Percentiles rank a stretch among this genome's conserved stretches.
phyloP scores from a whole-genome alignment of 2,329 filamentous ascomycete genomes.

The Sporothrix schenckii region DNA sequence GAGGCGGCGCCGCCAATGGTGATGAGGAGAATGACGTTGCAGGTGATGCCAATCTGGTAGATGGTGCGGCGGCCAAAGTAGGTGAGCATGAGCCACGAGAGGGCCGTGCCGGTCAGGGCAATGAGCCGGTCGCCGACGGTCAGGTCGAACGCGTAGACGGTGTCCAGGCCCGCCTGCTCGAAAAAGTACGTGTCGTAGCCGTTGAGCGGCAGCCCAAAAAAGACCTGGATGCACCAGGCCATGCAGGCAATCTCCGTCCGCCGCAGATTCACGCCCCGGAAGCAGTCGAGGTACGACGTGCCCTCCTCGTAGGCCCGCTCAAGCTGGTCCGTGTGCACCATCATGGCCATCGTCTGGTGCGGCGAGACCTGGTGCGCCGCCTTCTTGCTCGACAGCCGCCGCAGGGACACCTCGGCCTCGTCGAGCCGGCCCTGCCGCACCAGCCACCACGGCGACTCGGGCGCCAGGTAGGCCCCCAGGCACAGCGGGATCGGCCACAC shows the following conservation, averaged over 20 bases:
- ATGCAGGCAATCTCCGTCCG: conserved; percentile 56
- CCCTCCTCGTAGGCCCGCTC: conserved; percentile 56
- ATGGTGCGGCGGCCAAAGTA: conserved; percentile 19
- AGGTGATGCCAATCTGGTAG: conserved; percentile 11
- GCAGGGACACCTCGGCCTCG: conserved; percentile 48
- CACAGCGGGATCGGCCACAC: conserved; percentile 47
- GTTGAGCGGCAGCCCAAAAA: conserved; percentile 3
- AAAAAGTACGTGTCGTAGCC: conserved; percentile 31
- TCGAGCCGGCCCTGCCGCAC: conserved; percentile 47
- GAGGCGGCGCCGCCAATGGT: conserved; percentile 10
- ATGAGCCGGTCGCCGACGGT: conserved; percentile 26
- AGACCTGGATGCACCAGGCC: conserved; percentile 24
- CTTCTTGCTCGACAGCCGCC: conserved; percentile 41
- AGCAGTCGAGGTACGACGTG: conserved; percentile 55
- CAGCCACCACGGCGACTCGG: conserved; percentile 47
- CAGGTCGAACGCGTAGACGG: conserved; percentile 12
- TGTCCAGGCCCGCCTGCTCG: conserved; percentile 25
- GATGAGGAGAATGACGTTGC: neutral
- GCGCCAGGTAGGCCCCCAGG: conserved; percentile 35
- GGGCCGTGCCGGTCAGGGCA: neutral
- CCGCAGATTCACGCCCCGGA: conserved; percentile 52
- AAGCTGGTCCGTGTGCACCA: conserved; percentile 60
- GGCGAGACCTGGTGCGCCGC: conserved; percentile 52
- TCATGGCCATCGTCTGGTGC: conserved; percentile 55
- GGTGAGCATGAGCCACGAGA: conserved; percentile 28